Conservation (phyloP, 106 monocot species). For the Acorus gramineus region DNA sequence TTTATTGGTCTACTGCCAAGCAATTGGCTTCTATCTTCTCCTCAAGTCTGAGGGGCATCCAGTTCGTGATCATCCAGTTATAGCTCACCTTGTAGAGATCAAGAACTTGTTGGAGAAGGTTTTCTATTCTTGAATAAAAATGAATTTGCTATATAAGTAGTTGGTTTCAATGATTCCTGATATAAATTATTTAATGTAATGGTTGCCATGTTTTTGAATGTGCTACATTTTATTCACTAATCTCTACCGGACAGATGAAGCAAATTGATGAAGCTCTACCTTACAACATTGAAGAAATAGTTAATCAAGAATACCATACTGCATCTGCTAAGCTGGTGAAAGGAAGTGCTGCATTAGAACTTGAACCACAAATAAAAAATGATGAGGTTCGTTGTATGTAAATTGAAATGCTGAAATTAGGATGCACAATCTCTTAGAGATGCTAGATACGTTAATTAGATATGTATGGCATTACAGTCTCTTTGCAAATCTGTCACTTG, state of each 20-base stretch:
- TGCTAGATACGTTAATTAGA: too few species aligned
- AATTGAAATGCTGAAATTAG: too few species aligned
- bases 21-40: constrained; percentile 76
- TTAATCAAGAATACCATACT: constrained; percentile 1
- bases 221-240: too few species aligned
- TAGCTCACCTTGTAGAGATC: constrained; percentile 70
- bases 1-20: constrained; percentile 58
- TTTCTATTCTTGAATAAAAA: not conserved
- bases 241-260: constrained; percentile 33
- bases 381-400: not conserved
- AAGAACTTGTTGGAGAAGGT: constrained; percentile 81
- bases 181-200: too few species aligned
- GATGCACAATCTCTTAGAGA: too few species aligned
- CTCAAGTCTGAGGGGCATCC: constrained; percentile 79
- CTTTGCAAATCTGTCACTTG: not conserved
- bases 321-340: not conserved
- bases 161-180: too few species aligned
- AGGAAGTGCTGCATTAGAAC: constrained; percentile 15
- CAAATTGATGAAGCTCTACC: constrained; percentile 26
- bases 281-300: constrained; percentile 13
- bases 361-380: not conserved
- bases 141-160: too few species aligned
- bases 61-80: constrained; percentile 82
- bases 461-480: too few species aligned
- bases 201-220: too few species aligned